Percentiles rank a stretch among this genome's conserved stretches.
These are phyloP conservation scores for Rosa chinensis DNA, from an alignment of 306 rosid genomes.

Conservation along the genomic window DNA sequence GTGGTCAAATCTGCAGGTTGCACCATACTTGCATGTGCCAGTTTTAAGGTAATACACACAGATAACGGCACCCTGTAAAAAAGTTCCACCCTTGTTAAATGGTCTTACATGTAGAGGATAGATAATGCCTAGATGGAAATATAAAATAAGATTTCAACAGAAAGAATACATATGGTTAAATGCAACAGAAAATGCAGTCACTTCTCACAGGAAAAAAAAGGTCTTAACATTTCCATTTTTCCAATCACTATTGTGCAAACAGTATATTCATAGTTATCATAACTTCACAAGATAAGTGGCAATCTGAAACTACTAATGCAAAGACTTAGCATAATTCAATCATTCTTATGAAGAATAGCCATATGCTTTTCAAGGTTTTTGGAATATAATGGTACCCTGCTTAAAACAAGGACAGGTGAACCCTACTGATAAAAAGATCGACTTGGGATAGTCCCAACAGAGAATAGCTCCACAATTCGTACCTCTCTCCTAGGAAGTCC, in stretches of 20 bases:
- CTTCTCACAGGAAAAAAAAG: neutral
- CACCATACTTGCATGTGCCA: constrained; percentile 85
- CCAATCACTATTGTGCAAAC: neutral
- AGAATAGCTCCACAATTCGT: constrained; percentile 5
- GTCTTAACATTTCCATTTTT: neutral
- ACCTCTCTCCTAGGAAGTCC: constrained; percentile 99
- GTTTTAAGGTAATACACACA: constrained; percentile 96
- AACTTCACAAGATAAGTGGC: neutral
- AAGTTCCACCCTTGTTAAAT: constrained; percentile 9
- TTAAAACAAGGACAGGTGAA: neutral
- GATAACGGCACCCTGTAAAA: constrained; percentile 66
- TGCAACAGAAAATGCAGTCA: neutral
- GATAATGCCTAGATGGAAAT: neutral
- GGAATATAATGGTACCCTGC: neutral
- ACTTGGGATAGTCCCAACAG: neutral
- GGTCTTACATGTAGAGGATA: neutral
- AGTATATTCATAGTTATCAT: neutral
- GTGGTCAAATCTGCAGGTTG: constrained; percentile 93
- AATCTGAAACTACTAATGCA: neutral
- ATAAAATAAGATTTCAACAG: neutral
- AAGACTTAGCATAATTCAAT: neutral
- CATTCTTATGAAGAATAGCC: neutral
- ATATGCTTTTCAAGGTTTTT: neutral
- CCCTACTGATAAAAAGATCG: constrained; percentile 6
- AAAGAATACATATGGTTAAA: neutral